phyloP scores from a whole-genome alignment of 163 green algal genomes.

The Scenedesmus sp. region DNA sequence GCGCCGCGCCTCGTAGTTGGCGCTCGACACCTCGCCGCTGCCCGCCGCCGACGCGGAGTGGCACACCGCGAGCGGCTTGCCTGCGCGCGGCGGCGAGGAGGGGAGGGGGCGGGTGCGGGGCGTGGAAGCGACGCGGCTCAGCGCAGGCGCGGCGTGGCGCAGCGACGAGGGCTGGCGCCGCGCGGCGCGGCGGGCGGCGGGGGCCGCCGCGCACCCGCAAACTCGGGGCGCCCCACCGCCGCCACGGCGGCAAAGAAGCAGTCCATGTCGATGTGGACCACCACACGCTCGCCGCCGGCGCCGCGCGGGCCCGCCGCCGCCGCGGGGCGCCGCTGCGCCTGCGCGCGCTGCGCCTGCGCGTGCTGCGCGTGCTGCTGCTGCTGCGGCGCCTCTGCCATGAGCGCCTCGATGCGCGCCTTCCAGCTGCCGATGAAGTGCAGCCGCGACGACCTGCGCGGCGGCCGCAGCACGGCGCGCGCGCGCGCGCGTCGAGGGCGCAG shows the following conservation, averaged over 20 bases:
- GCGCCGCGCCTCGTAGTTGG: constrained; percentile 80
- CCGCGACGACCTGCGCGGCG: constrained; percentile 71
- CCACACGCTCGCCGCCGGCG: constrained; percentile 49
- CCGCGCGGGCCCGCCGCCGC: not conserved
- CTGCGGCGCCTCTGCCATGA: constrained; percentile 49
- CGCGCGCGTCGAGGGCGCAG: not conserved
- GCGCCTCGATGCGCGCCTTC: constrained; percentile 62
- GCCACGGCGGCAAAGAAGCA: constrained; percentile 96
- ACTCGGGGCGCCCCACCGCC: constrained; percentile 64
- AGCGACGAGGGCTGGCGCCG: no score
- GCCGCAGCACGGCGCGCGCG: not conserved
- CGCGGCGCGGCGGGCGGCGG: no score
- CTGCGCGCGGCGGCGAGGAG: constrained; percentile 16
- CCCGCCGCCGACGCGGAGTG: constrained; percentile 81
- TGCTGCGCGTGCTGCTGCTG: constrained; percentile 9
- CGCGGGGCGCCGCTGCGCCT: constrained; percentile 24
- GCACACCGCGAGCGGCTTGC: constrained; percentile 88
- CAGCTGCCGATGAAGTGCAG: constrained; percentile 95
- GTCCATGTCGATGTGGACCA: constrained; percentile 99
- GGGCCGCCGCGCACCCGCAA: constrained; percentile 57
- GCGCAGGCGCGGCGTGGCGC: no score
- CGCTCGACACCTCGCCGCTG: constrained; percentile 83
- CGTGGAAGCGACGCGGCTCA: no score
- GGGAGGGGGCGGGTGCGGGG: no score
- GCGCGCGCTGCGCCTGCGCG: not conserved